phyloP scores from a whole-genome alignment of 257 asterid species.

The Osmanthus fragrans region DNA sequence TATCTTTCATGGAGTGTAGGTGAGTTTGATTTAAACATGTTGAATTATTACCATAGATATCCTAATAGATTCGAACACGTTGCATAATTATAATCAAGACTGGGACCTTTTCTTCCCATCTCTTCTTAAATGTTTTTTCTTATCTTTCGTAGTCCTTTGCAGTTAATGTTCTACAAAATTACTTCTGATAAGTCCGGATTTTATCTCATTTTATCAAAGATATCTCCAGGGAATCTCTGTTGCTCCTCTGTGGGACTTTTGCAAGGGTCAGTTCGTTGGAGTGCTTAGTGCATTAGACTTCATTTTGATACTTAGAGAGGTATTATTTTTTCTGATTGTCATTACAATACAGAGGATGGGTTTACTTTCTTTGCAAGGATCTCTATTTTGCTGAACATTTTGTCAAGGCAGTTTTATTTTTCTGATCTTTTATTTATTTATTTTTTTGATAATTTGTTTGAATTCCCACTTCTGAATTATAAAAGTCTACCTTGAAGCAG shows the following conservation, averaged over 20 bases:
- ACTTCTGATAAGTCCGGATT: slow-evolving; percentile 19
- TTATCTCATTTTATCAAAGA: slow-evolving; percentile 26
- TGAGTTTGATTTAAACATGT: background rate
- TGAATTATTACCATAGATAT: too few relatives aligned
- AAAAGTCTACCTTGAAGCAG: background rate
- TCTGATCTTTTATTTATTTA: background rate
- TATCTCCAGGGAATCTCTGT: slow-evolving; percentile 61
- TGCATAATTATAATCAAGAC: background rate
- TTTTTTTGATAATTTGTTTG: background rate
- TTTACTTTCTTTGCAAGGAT: slow-evolving; percentile 4
- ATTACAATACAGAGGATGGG: background rate
- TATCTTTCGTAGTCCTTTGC: background rate
- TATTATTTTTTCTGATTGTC: slow-evolving; percentile 20
- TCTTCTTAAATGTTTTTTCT: background rate
- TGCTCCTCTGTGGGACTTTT: slow-evolving; percentile 71
- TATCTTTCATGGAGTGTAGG: background rate
- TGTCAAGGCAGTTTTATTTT: background rate
- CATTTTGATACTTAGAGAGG: slow-evolving; percentile 74
- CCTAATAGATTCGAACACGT: background rate
- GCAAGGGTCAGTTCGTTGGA: slow-evolving; percentile 65
- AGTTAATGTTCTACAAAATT: background rate
- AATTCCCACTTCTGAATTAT: background rate
- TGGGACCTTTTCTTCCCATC: background rate
- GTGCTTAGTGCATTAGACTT: slow-evolving; percentile 74
- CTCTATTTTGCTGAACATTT: background rate